Percentiles rank a stretch among this genome's conserved stretches.
Conservation (phyloP, 1,139 yeast species). For the Meyerozyma smithsonii region DNA sequence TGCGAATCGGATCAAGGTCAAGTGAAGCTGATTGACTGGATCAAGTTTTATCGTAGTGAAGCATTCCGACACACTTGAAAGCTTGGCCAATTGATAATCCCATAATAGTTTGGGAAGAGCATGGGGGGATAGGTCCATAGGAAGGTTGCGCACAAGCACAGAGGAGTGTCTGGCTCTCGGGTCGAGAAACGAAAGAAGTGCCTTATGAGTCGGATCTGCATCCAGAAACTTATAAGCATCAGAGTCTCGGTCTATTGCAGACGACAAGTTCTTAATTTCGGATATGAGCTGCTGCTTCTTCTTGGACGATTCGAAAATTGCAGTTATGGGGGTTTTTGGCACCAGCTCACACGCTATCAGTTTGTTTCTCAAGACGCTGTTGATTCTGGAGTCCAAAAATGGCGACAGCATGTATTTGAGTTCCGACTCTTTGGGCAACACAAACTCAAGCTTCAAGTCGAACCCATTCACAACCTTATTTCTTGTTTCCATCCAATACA, state of each 20-base stretch:
- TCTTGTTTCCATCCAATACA: slow-evolving; percentile 45
- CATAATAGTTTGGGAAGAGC: slow-evolving; percentile 32
- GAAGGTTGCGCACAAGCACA: slow-evolving; percentile 37
- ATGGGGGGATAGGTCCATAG: slow-evolving; percentile 33
- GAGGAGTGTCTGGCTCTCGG: slow-evolving; percentile 13
- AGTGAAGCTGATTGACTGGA: slow-evolving; percentile 23
- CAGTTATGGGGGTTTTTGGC: background rate
- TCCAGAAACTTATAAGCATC: background rate
- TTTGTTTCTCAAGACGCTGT: slow-evolving; percentile 5
- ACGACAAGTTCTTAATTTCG: background rate
- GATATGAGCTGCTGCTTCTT: background rate
- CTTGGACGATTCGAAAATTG: background rate
- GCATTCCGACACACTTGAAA: slow-evolving; percentile 11
- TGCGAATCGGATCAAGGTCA: slow-evolving; percentile 43
- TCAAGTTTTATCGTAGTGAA: slow-evolving; percentile 24
- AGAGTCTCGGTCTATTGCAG: background rate
- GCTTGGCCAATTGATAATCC: slow-evolving; percentile 33
- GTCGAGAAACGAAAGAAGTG: slow-evolving; percentile 13
- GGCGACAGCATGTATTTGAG: slow-evolving; percentile 26
- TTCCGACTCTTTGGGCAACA: slow-evolving; percentile 15
- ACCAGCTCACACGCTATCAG: background rate
- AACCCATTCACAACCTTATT: slow-evolving; percentile 50
- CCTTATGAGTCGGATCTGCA: slow-evolving; percentile 11
- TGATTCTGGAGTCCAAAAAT: slow-evolving; percentile 12
- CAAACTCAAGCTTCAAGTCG: slow-evolving; percentile 41